Evolutionary conservation across 345 rosid genomes (phyloP), one percentile per base, ranked within the genome.

Genomic region (Rhizophora apiculata): DNA sequence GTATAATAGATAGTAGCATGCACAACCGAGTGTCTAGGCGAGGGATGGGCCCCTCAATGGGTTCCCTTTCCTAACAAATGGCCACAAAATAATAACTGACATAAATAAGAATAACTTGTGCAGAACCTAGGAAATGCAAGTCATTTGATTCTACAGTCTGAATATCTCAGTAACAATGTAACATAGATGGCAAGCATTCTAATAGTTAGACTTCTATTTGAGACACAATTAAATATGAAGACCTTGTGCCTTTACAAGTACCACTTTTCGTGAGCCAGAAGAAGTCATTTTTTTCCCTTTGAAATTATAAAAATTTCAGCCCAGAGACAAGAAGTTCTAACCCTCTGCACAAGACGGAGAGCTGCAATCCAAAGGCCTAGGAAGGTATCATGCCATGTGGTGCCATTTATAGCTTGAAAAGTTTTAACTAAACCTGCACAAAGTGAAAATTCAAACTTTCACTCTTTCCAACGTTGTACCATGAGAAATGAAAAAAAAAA

Each of bases 331-430:
- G 30, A 46, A 24, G 29, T 64, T 52, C 74, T 65, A 34, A 76
- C 99, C 96, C 99, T 86, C 77, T 95, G 99, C 77, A 95, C 88
- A 74, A 92, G 96, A 71, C 99, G 93, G 68, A 95, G 80, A 75
- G 97, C 88, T 67, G 99, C 90, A 80, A 92, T 83, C 99, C 99
- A 95, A 72, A 95, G 83, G 70, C 93, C 96, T 54, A 92, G 76
- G 81, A 95, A 90, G 61, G 97, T 84, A 74, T 90, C 89, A 71
- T 88, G 93, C 97, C 97, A 95, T 60, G 89, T 73, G 60, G 96
- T 83, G 70, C 81, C 74, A 69, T 92, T 88, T 70, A 84, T 85
- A 61, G 96, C 94, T 82, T 82, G 96, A 81, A 95, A 82, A 69
- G 97, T 89, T 83, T 92, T 95, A 53, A 88, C 85, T 75, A 90